Percentiles rank a stretch among this genome's conserved stretches.
phyloP scores from a whole-genome alignment of 768 basidiomycete species.

The Daedalea quercina region DNA sequence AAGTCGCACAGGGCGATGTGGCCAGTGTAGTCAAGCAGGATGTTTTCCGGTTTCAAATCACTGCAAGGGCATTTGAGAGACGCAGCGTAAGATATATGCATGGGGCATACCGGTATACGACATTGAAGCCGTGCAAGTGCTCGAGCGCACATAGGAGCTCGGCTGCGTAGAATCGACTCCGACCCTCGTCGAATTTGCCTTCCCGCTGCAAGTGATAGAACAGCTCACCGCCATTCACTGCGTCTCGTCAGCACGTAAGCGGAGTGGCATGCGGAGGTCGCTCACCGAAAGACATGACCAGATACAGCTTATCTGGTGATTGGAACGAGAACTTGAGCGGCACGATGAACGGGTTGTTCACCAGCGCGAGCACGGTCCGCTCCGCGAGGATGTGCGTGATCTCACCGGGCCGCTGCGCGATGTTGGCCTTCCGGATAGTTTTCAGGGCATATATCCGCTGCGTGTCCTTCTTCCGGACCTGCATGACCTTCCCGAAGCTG shows the following conservation, averaged over 20 bases:
- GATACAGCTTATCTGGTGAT: constrained; percentile 92
- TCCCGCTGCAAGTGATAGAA: constrained; percentile 98
- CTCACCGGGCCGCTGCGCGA: constrained; percentile 92
- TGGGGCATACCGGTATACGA: constrained; percentile 80
- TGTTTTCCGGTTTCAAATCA: constrained; percentile 98
- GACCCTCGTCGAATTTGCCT: constrained; percentile 89
- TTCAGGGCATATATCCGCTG: constrained; percentile 96
- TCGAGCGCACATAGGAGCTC: constrained; percentile 93
- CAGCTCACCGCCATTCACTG: constrained; percentile 94
- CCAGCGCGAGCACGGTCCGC: constrained; percentile 91
- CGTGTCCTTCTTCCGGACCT: constrained; percentile 98
- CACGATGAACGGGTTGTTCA: constrained; percentile 98
- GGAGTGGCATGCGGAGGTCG: background rate
- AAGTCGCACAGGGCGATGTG: constrained; percentile 99
- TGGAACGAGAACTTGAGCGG: constrained; percentile 99
- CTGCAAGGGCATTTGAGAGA: constrained; percentile 29
- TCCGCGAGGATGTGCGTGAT: constrained; percentile 98
- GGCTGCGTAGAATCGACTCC: constrained; percentile 97
- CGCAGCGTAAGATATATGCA: background rate
- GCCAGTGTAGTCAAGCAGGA: constrained; percentile 93
- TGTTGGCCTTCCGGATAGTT: constrained; percentile 97
- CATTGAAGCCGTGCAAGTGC: constrained; percentile 95
- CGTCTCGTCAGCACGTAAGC: background rate
- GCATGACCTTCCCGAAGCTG: constrained; percentile 98
- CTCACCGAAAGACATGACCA: constrained; percentile 93